phyloP scores from a whole-genome alignment of 306 rosid genomes.

The Cucumis melo region DNA sequence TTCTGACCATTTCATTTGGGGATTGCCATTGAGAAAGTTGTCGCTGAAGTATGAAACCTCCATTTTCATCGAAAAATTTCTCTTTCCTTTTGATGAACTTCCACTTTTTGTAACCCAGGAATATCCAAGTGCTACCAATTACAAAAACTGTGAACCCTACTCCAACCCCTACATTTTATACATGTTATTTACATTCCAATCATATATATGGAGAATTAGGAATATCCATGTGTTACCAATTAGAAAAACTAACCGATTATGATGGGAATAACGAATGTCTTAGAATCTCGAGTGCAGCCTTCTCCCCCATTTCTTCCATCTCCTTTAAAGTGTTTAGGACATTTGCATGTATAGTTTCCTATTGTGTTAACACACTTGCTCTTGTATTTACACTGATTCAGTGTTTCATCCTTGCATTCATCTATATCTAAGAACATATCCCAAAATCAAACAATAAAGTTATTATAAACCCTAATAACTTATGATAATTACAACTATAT shows the following conservation, averaged over 20 bases:
- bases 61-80: constrained; percentile 21
- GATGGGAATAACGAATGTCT: neutral
- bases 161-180: constrained; percentile 8
- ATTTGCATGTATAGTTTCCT: constrained; percentile 1
- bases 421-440: too few species aligned
- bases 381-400: neutral
- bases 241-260: neutral
- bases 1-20: neutral
- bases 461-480: too few species aligned
- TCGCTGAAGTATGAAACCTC: constrained; percentile 20
- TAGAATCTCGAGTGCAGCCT: neutral
- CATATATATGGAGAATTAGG: too few species aligned
- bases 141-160: constrained; percentile 3
- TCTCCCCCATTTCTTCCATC: neutral
- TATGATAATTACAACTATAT: too few species aligned
- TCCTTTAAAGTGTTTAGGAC: neutral
- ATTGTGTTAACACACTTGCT: neutral
- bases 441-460: too few species aligned
- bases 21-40: constrained; percentile 10
- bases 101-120: constrained; percentile 16
- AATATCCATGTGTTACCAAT: too few species aligned
- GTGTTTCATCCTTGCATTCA: neutral
- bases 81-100: constrained; percentile 16
- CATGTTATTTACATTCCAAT: too few species aligned
- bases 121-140: constrained; percentile 8